Conservation (phyloP, 2,329 filamentous ascomycete species). For the Ophiostoma sp. region DNA sequence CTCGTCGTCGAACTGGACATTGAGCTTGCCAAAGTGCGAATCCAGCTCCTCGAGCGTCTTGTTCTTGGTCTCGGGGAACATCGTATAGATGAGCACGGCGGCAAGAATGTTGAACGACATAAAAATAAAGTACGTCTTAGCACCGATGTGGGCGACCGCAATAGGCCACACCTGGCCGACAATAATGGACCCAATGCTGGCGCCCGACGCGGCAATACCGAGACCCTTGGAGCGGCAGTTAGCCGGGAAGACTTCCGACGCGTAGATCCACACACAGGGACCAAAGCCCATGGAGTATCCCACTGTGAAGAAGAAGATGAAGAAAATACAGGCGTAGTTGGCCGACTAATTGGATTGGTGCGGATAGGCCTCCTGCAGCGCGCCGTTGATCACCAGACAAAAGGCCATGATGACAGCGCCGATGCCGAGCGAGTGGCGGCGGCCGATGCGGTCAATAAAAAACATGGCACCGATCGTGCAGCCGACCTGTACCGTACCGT, state of each 20-base stretch:
- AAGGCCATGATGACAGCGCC: slow-evolving; percentile 34
- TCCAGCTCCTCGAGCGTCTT: slow-evolving; percentile 37
- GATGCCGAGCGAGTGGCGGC: slow-evolving; percentile 31
- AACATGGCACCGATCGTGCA: slow-evolving; percentile 35
- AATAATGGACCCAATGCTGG: slow-evolving; percentile 26
- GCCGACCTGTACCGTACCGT: slow-evolving; percentile 34
- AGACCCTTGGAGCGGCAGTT: slow-evolving; percentile 27
- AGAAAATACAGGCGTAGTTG: slow-evolving; percentile 27
- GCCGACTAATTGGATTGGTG: slow-evolving; percentile 25
- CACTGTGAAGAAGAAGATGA: slow-evolving; percentile 28
- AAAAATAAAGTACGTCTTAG: slow-evolving; percentile 28
- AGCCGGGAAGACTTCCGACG: slow-evolving; percentile 27
- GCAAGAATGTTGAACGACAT: slow-evolving; percentile 27
- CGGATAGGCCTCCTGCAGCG: slow-evolving; percentile 25
- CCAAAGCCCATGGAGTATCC: slow-evolving; percentile 28
- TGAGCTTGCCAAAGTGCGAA: slow-evolving; percentile 30
- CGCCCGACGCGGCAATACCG: slow-evolving; percentile 25
- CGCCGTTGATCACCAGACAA: slow-evolving; percentile 31
- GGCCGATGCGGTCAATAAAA: slow-evolving; percentile 33
- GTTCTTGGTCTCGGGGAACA: slow-evolving; percentile 28
- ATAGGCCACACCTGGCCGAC: slow-evolving; percentile 28
- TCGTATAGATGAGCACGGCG: slow-evolving; percentile 27
- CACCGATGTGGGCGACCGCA: slow-evolving; percentile 26
- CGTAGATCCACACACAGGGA: slow-evolving; percentile 27
- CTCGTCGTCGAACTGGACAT: slow-evolving; percentile 28